A percentile compares a stretch with the other conserved stretches of the same genome.
phyloP scores from a whole-genome alignment of 1,139 yeast genomes.

The Hyphopichia pseudoburtonii region DNA sequence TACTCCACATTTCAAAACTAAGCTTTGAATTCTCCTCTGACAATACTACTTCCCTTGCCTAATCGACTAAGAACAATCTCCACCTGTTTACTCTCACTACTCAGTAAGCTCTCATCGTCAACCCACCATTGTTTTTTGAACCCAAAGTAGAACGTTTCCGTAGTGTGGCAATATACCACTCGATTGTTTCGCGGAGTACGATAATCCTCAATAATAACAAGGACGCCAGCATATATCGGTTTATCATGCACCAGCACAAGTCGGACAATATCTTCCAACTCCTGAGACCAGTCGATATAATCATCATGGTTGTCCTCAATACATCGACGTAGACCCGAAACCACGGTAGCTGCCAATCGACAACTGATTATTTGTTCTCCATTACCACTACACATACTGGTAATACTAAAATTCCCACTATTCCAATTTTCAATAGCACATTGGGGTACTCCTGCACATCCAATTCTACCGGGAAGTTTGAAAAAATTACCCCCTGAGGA shows the following conservation, averaged over 20 bases:
- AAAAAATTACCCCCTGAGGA: conserved; percentile 57
- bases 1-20: too few relatives aligned
- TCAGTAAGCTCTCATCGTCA: too few relatives aligned
- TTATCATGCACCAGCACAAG: not conserved
- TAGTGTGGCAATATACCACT: conserved; percentile 43
- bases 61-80: conserved; percentile 32
- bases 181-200: conserved; percentile 8
- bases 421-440: conserved; percentile 34
- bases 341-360: not conserved
- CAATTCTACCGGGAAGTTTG: conserved; percentile 50
- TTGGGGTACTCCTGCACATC: conserved; percentile 55
- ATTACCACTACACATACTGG: conserved; percentile 54
- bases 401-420: conserved; percentile 18
- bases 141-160: conserved; percentile 46
- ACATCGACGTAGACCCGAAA: not conserved
- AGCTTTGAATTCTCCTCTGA: conserved; percentile 36
- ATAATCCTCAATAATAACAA: conserved; percentile 21
- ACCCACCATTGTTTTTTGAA: conserved; percentile 17
- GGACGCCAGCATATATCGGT: conserved; percentile 33
- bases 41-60: conserved; percentile 12
- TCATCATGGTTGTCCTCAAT: conserved; percentile 9
- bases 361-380: conserved; percentile 51
- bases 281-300: conserved; percentile 4
- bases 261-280: not conserved
- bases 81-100: conserved; percentile 7